A percentile compares a stretch with the other conserved stretches of the same genome.
Conservation (phyloP, 208 protist species). For the Balamuthia mandrillaris region DNA sequence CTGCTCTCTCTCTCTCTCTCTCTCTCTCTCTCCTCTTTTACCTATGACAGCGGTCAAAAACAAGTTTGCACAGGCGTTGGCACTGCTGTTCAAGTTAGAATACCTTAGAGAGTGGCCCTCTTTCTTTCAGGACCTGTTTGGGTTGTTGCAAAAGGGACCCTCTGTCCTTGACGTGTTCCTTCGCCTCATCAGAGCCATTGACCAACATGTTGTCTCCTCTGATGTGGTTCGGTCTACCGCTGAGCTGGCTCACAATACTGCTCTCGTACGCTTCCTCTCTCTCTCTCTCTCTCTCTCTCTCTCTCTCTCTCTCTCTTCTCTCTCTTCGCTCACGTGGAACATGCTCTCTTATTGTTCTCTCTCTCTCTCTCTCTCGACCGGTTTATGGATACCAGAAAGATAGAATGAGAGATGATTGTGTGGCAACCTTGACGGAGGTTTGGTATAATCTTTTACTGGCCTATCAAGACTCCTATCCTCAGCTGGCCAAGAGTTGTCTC, state of each 20-base stretch:
- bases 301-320: not conserved
- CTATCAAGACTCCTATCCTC: not conserved
- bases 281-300: not conserved
- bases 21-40: not conserved
- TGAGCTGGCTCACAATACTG: slow-evolving; percentile 53
- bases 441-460: slow-evolving; percentile 52
- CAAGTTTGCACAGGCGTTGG: slow-evolving; percentile 51
- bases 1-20: no score
- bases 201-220: slow-evolving; percentile 49
- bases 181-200: slow-evolving; percentile 52
- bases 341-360: no score
- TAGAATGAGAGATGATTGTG: slow-evolving; percentile 46
- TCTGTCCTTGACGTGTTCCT: slow-evolving; percentile 57
- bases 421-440: slow-evolving; percentile 40
- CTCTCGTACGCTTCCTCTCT: slow-evolving; percentile 32
- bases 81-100: slow-evolving; percentile 58
- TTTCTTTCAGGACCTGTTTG: slow-evolving; percentile 42
- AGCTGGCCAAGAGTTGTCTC: slow-evolving; percentile 44
- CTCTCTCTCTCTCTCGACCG: not conserved
- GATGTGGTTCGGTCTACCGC: slow-evolving; percentile 37
- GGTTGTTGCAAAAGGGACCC: not conserved
- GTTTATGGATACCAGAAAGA: slow-evolving; percentile 43
- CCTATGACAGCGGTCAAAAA: slow-evolving; percentile 46
- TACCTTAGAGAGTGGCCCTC: slow-evolving; percentile 45
- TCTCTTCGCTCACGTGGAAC: not conserved